These are phyloP conservation scores for Rhodotorula sp. DNA, from an alignment of 1,284 basidiomycete species.

Conservation along the genomic window DNA sequence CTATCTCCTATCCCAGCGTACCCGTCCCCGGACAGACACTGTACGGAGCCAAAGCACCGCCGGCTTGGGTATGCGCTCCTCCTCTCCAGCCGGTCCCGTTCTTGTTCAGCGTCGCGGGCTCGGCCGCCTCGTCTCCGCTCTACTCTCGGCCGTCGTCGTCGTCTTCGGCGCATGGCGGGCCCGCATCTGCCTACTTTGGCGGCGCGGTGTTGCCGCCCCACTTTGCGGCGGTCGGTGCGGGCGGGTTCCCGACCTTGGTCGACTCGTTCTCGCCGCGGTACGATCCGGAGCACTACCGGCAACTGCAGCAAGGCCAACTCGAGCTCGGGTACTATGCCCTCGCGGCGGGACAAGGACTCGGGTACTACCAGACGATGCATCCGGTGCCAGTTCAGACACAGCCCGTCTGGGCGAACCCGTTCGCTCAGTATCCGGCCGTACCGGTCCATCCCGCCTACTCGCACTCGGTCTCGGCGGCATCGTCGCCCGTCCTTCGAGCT, in stretches of 20 bases:
- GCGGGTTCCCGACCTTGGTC: slow-evolving; percentile 16
- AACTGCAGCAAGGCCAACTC: not conserved
- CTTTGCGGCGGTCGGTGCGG: not conserved
- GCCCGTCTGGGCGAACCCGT: not conserved
- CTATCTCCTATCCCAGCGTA: too few relatives aligned
- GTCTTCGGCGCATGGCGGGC: not conserved
- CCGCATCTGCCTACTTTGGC: not conserved
- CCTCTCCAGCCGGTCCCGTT: not conserved
- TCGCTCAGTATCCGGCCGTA: not conserved
- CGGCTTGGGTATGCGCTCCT: too few relatives aligned
- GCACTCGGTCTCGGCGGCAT: not conserved
- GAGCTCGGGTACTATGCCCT: slow-evolving; percentile 34
- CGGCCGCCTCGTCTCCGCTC: slow-evolving; percentile 3
- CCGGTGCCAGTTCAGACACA: not conserved
- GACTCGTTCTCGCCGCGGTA: slow-evolving; percentile 27
- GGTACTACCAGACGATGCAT: slow-evolving; percentile 16
- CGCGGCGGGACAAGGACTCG: slow-evolving; percentile 27
- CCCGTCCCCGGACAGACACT: too few relatives aligned
- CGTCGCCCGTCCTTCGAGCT: not conserved
- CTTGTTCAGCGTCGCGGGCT: not conserved
- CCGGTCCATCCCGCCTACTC: not conserved
- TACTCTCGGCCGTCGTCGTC: slow-evolving; percentile 14
- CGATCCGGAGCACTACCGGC: slow-evolving; percentile 9
- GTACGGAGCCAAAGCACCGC: not conserved
- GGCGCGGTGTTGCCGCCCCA: not conserved